Evolutionary conservation across 768 basidiomycete species (phyloP).

Genomic region (Mycena galericulata): DNA sequence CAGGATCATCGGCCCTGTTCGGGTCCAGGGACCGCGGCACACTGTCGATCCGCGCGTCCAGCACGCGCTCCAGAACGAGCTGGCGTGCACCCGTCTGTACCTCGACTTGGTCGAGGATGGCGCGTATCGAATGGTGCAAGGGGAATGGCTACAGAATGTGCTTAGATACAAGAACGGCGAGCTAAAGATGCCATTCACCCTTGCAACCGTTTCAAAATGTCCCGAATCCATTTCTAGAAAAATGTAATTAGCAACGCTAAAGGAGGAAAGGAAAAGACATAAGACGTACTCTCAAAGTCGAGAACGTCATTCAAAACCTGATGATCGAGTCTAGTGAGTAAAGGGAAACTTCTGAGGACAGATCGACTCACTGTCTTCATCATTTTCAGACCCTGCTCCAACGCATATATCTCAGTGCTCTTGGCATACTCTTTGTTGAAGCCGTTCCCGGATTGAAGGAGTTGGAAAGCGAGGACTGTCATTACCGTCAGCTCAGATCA

Average conservation of each 20-base stretch:
- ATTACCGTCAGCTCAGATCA: not conserved
- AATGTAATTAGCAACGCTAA: not conserved
- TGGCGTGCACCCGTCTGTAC: conserved; percentile 39
- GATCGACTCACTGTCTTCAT: conserved; percentile 43
- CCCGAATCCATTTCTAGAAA: conserved; percentile 52
- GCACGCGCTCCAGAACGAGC: conserved; percentile 46
- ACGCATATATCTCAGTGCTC: conserved; percentile 57
- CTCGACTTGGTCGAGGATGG: conserved; percentile 41
- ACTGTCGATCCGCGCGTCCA: conserved; percentile 53
- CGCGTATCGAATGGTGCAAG: conserved; percentile 42
- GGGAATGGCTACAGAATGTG: conserved; percentile 50
- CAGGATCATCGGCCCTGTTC: conserved; percentile 21
- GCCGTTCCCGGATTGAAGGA: conserved; percentile 53
- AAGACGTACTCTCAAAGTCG: conserved; percentile 42
- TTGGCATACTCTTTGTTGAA: conserved; percentile 43
- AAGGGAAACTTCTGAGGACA: not conserved
- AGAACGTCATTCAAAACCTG: conserved; percentile 56
- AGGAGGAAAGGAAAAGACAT: not conserved
- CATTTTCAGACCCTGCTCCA: conserved; percentile 50
- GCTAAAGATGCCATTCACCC: not conserved
- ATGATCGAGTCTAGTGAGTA: not conserved
- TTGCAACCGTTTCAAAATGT: conserved; percentile 40
- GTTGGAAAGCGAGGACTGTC: conserved; percentile 56
- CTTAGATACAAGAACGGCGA: not conserved
- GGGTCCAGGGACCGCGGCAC: not conserved